These are phyloP conservation scores for Fusarium nematophilum DNA, from an alignment of 2,329 filamentous ascomycete genomes.

Conservation along the genomic window DNA sequence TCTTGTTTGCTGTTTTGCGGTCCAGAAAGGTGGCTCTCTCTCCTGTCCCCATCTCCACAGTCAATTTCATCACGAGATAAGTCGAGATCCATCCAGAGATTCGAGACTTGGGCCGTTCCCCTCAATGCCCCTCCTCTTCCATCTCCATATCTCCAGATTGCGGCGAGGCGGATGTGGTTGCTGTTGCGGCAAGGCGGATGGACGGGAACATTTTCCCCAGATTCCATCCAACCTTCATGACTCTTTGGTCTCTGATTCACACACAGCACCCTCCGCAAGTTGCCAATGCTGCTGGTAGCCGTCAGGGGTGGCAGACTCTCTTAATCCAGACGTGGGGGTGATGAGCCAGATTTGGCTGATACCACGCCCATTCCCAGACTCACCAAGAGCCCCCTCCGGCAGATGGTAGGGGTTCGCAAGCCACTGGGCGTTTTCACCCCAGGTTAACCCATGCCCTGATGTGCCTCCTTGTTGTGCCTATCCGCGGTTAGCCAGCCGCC, in stretches of 20 bases:
- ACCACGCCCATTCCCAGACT: constrained; percentile 28
- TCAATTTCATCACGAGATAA: constrained; percentile 37
- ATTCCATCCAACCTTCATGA: constrained; percentile 29
- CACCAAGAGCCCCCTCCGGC: constrained; percentile 11
- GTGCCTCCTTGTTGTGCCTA: neutral
- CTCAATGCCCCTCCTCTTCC: neutral
- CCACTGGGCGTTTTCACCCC: constrained; percentile 14
- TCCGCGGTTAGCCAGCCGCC: constrained; percentile 12
- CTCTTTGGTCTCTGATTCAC: constrained; percentile 15
- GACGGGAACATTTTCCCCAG: constrained; percentile 38
- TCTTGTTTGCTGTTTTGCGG: constrained; percentile 26
- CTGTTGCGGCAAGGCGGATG: constrained; percentile 30
- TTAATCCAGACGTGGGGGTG: constrained; percentile 32
- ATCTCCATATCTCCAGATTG: constrained; percentile 14
- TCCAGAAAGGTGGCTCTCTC: constrained; percentile 11
- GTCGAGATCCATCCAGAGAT: constrained; percentile 24
- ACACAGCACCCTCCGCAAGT: constrained; percentile 4
- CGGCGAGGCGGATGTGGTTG: neutral
- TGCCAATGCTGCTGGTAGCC: constrained; percentile 18
- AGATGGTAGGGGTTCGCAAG: constrained; percentile 33
- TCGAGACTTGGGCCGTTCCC: constrained; percentile 9
- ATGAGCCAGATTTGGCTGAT: constrained; percentile 34
- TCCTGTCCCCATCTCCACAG: constrained; percentile 31
- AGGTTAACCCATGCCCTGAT: constrained; percentile 19
- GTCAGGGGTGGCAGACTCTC: constrained; percentile 31